Conservation (phyloP, 495 filamentous ascomycete species). For the Margaritispora aquatica region DNA sequence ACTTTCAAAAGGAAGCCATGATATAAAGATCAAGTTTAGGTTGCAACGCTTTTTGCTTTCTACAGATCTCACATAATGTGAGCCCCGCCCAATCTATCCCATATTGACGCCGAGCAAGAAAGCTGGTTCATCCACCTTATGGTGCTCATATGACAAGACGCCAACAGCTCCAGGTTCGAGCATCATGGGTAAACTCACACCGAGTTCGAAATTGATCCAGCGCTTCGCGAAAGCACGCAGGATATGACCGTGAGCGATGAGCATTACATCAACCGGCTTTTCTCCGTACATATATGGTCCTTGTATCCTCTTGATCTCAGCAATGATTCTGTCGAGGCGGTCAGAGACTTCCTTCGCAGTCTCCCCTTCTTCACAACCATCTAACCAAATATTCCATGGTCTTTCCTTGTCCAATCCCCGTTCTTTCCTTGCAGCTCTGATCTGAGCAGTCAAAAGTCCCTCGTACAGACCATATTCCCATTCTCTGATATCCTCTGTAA, state of each 20-base stretch:
- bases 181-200: conserved; percentile 49
- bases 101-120: conserved; percentile 50
- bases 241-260: conserved; percentile 63
- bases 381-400: conserved; percentile 60
- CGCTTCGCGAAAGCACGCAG: conserved; percentile 68
- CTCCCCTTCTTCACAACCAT: conserved; percentile 56
- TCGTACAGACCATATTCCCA: conserved; percentile 82
- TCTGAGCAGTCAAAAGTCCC: conserved; percentile 59
- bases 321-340: conserved; percentile 58
- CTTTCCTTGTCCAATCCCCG: conserved; percentile 45
- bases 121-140: conserved; percentile 61
- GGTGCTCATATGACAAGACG: conserved; percentile 65
- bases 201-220: conserved; percentile 57
- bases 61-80: not conserved
- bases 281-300: conserved; percentile 34
- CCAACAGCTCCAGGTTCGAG: conserved; percentile 63
- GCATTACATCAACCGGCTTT: conserved; percentile 50
- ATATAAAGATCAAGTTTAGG: not conserved
- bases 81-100: conserved; percentile 8
- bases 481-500: conserved; percentile 61
- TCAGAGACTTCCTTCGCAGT: conserved; percentile 49
- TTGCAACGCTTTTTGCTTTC: not conserved
- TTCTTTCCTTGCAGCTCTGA: conserved; percentile 44
- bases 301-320: conserved; percentile 52
- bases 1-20: conserved; percentile 42